Conservation (phyloP, 768 basidiomycete genomes). For the Russula foetens region DNA sequence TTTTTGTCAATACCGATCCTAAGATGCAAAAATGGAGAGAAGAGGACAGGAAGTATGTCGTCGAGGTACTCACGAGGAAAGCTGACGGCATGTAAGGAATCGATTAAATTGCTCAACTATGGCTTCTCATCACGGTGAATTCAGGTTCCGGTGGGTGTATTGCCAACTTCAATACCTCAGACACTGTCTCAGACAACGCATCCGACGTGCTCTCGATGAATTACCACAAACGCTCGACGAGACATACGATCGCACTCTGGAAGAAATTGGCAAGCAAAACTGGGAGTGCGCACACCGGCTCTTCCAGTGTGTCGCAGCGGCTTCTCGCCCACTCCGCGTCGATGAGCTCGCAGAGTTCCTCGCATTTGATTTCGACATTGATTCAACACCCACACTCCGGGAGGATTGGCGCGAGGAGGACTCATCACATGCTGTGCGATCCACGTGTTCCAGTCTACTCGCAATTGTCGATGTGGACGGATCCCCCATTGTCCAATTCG, state of each 20-base stretch:
- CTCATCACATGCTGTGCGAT: too few species aligned
- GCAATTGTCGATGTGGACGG: too few species aligned
- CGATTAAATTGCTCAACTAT: too few species aligned
- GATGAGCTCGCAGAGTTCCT: constrained; percentile 1
- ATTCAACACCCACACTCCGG: background rate
- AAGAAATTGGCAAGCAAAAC: background rate
- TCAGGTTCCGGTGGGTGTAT: background rate
- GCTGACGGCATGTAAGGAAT: background rate
- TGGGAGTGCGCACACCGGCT: background rate
- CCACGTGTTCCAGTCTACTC: too few species aligned
- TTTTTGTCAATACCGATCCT: background rate
- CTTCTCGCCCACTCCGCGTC: background rate
- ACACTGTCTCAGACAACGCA: background rate
- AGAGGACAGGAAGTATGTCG: background rate
- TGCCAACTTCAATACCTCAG: background rate
- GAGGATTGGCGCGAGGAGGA: too few species aligned
- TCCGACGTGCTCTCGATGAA: background rate
- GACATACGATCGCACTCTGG: background rate
- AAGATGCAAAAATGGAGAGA: background rate
- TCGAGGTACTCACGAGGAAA: background rate
- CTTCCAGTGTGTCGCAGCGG: background rate
- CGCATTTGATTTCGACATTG: background rate
- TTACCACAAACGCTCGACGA: background rate
- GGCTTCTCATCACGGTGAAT: background rate
- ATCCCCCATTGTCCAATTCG: too few species aligned